Evolutionary conservation across 163 green algal genomes (phyloP).

Genomic region (Chlamydomonas reinhardtii): DNA sequence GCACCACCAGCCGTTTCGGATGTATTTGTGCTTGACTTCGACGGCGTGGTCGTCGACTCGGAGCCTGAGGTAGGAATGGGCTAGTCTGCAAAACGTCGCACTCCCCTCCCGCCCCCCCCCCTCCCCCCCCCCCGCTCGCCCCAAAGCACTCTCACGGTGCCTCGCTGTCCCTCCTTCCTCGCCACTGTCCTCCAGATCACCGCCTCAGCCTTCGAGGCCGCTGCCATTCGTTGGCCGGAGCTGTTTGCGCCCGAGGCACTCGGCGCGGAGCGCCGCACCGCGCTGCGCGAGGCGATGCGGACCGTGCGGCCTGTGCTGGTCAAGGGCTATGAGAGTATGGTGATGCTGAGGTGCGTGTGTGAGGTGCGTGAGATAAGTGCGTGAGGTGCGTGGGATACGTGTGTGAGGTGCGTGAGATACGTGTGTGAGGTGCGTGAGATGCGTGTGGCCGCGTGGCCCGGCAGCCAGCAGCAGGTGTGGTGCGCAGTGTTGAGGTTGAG

Average conservation of each 20-base stretch:
- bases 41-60: conserved; percentile 79
- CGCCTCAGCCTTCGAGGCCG: conserved; percentile 62
- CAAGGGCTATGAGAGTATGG: conserved; percentile 71
- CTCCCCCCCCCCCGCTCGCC: no score
- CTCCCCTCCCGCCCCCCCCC: no score
- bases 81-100: no score
- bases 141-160: no score
- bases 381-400: neutral
- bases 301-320: conserved; percentile 46
- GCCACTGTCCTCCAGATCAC: conserved; percentile 71
- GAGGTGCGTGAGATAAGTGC: neutral
- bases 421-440: no score
- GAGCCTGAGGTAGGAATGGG: conserved; percentile 69
- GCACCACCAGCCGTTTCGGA: conserved; percentile 41
- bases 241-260: conserved; percentile 53
- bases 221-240: conserved; percentile 66
- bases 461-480: no score
- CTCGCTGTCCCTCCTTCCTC: no score
- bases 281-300: conserved; percentile 50
- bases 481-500: no score
- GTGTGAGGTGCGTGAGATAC: neutral
- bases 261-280: neutral
- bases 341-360: conserved; percentile 44
- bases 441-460: no score
- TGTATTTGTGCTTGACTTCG: conserved; percentile 81